phyloP scores from a whole-genome alignment of 73 alveolate species.

The Chromera velia region DNA sequence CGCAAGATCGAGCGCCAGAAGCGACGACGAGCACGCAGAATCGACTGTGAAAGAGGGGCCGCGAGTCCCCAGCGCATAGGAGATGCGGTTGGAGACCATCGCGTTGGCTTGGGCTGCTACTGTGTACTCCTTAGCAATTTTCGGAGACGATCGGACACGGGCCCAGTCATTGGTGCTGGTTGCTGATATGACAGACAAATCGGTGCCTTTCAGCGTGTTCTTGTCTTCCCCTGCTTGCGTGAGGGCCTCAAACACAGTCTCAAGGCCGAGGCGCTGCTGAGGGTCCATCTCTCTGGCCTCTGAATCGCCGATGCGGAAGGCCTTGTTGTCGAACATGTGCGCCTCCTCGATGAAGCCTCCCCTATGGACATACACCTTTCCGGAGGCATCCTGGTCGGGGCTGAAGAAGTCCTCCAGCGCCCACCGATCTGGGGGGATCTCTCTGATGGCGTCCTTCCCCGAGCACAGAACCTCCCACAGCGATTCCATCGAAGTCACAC shows the following conservation, averaged over 20 bases:
- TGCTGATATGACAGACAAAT: too few species aligned
- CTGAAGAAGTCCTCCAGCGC: background rate
- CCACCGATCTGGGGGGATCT: constrained; percentile 3
- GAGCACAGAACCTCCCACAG: background rate
- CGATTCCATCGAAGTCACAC: background rate
- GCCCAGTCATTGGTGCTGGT: background rate
- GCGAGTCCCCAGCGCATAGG: constrained; percentile 22
- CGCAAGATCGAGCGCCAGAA: background rate
- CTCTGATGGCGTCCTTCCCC: background rate
- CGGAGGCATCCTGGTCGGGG: background rate
- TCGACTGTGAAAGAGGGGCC: constrained; percentile 28
- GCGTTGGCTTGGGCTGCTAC: background rate
- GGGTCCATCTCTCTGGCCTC: constrained; percentile 14
- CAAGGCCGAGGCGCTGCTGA: constrained; percentile 14
- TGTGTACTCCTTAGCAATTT: too few species aligned
- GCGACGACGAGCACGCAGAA: background rate
- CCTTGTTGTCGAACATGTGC: background rate
- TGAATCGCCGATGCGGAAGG: background rate
- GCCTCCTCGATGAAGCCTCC: constrained; percentile 9
- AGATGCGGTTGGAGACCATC: background rate
- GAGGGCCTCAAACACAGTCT: background rate
- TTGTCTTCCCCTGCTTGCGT: too few species aligned
- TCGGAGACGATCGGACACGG: constrained; percentile 1
- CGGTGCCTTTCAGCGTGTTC: too few species aligned
- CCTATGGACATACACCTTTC: background rate